phyloP scores from a whole-genome alignment of 2,329 filamentous ascomycete species.

The Xylogone sp. region DNA sequence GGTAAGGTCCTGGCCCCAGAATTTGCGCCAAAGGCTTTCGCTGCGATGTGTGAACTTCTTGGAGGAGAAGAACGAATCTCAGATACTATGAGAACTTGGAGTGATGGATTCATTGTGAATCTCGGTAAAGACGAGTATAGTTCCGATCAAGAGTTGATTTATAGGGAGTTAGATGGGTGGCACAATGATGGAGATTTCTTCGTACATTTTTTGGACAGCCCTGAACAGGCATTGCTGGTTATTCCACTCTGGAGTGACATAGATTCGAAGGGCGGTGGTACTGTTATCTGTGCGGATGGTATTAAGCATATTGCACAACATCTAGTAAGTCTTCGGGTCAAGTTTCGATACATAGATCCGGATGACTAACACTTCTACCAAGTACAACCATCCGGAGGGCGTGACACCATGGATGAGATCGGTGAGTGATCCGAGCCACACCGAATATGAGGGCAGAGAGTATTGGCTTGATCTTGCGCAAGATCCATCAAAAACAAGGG shows the following conservation, averaged over 20 bases:
- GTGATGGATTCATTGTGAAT: conserved; percentile 67
- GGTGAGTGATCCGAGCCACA: conserved; percentile 44
- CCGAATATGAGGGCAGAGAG: conserved; percentile 35
- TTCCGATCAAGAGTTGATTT: conserved; percentile 43
- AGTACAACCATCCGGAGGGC: conserved; percentile 58
- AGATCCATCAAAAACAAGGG: conserved; percentile 17
- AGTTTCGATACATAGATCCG: not conserved
- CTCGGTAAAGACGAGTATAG: conserved; percentile 54
- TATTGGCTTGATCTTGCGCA: conserved; percentile 29
- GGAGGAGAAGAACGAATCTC: conserved; percentile 56
- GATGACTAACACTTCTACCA: not conserved
- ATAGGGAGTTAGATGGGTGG: conserved; percentile 52
- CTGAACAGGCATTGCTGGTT: conserved; percentile 65
- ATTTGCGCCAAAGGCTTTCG: conserved; percentile 64
- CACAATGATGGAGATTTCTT: conserved; percentile 73
- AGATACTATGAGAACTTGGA: conserved; percentile 51
- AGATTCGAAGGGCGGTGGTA: conserved; percentile 56
- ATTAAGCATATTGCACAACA: conserved; percentile 55
- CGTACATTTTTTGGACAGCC: conserved; percentile 66
- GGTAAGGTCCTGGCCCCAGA: conserved; percentile 46
- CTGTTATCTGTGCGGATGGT: conserved; percentile 58
- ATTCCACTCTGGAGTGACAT: conserved; percentile 67
- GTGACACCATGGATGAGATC: conserved; percentile 63
- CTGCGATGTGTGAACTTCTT: conserved; percentile 61
- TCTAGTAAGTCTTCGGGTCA: conserved; percentile 30